These are phyloP conservation scores for Choiromyces venosus DNA, from an alignment of 495 filamentous ascomycete species.

Conservation along the genomic window DNA sequence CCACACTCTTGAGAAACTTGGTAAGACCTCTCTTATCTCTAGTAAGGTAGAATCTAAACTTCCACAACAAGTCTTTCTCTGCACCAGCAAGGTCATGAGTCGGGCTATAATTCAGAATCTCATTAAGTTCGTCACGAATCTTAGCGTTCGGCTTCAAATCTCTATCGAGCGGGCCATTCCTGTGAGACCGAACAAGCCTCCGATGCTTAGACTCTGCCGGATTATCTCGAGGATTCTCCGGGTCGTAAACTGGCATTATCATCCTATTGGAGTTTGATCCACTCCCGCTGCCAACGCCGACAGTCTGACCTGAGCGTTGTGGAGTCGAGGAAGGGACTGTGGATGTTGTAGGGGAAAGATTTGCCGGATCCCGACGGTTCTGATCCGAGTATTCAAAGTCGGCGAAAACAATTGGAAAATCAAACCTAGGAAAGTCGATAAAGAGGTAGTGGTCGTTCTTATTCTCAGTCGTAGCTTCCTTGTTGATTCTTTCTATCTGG, in stretches of 20 bases:
- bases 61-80: conserved; percentile 95
- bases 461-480: conserved; percentile 30
- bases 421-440: conserved; percentile 88
- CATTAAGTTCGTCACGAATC: conserved; percentile 85
- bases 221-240: conserved; percentile 83
- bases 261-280: conserved; percentile 14
- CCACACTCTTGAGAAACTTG: conserved; percentile 95
- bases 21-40: conserved; percentile 90
- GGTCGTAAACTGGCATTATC: conserved; percentile 83
- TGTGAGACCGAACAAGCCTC: conserved; percentile 79
- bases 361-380: conserved; percentile 61
- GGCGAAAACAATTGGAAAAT: conserved; percentile 91
- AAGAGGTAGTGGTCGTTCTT: conserved; percentile 53
- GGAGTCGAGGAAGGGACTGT: conserved; percentile 65
- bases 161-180: conserved; percentile 86
- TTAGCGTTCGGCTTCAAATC: conserved; percentile 96
- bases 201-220: conserved; percentile 94
- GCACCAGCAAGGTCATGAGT: conserved; percentile 79
- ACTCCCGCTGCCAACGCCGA: not conserved
- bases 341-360: conserved; percentile 25
- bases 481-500: conserved; percentile 56
- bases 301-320: conserved; percentile 50
- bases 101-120: conserved; percentile 85
- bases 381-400: conserved; percentile 73
- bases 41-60: conserved; percentile 88